Base-by-base conservation (phyloP, 2,329 filamentous ascomycete species). In the Triangularia verruculosa region DNA sequence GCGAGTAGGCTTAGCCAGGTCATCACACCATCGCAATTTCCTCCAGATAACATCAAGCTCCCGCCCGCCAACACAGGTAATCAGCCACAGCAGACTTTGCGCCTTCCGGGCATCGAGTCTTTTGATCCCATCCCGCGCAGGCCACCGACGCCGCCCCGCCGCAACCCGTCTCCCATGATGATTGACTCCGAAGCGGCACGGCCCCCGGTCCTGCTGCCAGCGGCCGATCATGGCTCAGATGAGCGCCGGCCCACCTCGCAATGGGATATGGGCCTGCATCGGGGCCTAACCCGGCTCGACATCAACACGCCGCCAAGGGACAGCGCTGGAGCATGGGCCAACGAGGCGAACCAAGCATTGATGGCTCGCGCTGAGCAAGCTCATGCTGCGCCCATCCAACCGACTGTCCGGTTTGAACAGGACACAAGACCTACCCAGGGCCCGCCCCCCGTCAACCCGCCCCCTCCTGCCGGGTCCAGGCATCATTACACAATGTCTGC, bases 61-160 rank as follows among this genome's bases (percentile, higher is more conserved):
- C 84, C 75, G 68, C 77, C 80, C 30, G 78, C 76, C 43, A 80
- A 75, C 62, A 75, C 72, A 58, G 78, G 74, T 5, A 74, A 74
- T 39, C 86, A 77, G 74, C 81, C 75, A 72, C 87, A 89, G 69
- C 84, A 82, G 6, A 77, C 82, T 4, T 80, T 92, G 13, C 87
- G 92, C 43, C 82, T 97, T 13, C 93, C 93, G 0, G 93, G 93
- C 13, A 97, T 97, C 68, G 92, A 96, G 74, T 96, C 92, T 15
- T 97, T 97, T 70, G 92, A 94, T 72, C 88, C 91, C 62, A 80
- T 91, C 24, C 89, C 87, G 25, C 84, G 85, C 63, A 84, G 84
- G 20, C 83, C 87, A 0, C 74, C 81, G 12, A 86, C 90, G 0
- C 87, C 89, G 7, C 84, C 86, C 1, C 83, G 86, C 57, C 86